Percentiles rank a stretch among this genome's conserved stretches.
Conservation (phyloP, 306 rosid species). For the Boehmeria nivea region DNA sequence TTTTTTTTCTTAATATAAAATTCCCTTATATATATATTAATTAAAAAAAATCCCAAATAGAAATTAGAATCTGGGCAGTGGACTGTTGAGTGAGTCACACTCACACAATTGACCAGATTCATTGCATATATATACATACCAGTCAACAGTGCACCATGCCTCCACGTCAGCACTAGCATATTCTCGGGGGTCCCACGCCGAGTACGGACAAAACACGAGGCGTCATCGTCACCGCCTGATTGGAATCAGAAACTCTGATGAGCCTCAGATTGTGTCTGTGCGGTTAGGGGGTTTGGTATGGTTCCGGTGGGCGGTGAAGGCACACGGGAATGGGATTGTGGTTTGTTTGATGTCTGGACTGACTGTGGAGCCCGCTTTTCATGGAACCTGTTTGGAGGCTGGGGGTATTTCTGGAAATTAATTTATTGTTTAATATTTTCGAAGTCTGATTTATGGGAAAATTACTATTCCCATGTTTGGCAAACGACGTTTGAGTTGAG, state of each 20-base stretch:
- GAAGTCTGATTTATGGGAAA: too few relatives aligned
- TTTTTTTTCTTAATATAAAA: neutral
- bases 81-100: too few relatives aligned
- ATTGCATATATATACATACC: neutral
- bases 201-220: neutral
- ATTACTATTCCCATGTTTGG: too few relatives aligned
- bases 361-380: slow-evolving; percentile 5
- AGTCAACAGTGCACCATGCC: neutral
- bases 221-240: neutral
- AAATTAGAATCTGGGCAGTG: too few relatives aligned
- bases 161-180: neutral
- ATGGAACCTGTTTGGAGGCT: neutral
- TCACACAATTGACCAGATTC: slow-evolving; percentile 10
- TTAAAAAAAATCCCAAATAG: too few relatives aligned
- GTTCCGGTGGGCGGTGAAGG: slow-evolving; percentile 21
- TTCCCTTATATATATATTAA: too few relatives aligned
- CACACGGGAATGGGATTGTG: neutral
- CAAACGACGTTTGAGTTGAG: too few relatives aligned
- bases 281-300: neutral
- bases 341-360: too few relatives aligned
- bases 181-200: neutral
- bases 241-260: neutral
- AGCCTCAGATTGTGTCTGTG: neutral
- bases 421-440: too few relatives aligned
- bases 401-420: neutral